Percentiles rank a stretch among this genome's conserved stretches.
These are phyloP conservation scores for carrot (Daucus carota) DNA, from an alignment of 129 eudicot species.

Conservation along the genomic window DNA sequence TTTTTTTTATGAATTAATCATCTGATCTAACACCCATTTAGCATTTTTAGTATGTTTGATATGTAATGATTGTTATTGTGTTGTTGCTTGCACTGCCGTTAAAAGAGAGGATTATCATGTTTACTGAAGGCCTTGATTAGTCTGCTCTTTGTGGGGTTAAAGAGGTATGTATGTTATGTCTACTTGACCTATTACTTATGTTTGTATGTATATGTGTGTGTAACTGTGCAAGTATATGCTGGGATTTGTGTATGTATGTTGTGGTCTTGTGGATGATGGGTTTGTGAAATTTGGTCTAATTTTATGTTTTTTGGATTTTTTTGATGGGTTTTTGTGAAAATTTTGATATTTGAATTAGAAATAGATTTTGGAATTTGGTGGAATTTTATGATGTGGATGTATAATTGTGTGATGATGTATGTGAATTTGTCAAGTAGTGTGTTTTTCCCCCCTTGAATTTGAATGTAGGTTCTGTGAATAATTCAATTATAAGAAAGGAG, in stretches of 20 bases:
- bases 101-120: slow-evolving; percentile 30
- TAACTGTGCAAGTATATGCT: too few species aligned
- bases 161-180: slow-evolving; percentile 32
- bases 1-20: not conserved
- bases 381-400: not conserved
- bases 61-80: slow-evolving; percentile 6
- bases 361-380: not conserved
- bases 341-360: not conserved
- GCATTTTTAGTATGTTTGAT: not conserved
- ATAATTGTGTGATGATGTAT: not conserved
- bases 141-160: slow-evolving; percentile 73
- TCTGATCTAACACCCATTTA: not conserved
- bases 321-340: too few species aligned
- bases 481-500: slow-evolving; percentile 39
- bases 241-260: too few species aligned
- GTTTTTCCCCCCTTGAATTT: not conserved
- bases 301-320: too few species aligned
- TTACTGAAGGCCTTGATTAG: slow-evolving; percentile 67
- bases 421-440: not conserved
- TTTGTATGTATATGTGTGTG: not conserved
- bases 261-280: not conserved
- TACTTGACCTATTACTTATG: too few species aligned
- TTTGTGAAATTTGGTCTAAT: not conserved
- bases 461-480: slow-evolving; percentile 42
- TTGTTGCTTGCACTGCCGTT: slow-evolving; percentile 16